Evolutionary conservation across 805 yeast genomes (phyloP), one percentile per base, ranked within the genome.

Genomic region (Lipomyces kockii): DNA sequence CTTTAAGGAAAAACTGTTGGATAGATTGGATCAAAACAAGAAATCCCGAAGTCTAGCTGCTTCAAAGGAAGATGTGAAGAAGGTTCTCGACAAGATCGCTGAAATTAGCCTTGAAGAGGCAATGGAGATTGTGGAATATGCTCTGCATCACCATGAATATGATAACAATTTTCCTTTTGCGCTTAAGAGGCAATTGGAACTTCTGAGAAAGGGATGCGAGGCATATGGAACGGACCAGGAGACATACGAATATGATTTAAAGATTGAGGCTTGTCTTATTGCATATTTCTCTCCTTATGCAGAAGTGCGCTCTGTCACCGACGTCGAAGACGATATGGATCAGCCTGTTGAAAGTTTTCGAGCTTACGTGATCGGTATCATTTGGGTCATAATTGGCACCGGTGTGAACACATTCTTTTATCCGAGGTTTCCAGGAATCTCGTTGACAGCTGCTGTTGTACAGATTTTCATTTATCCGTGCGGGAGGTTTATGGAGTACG

Each of bases 401-500:
- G 87, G 83, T 61, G 80, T 86, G 74, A 87, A 88, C 75, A 78
- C 85, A 63, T 82, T 87, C 71, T 87, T 88, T 74, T 82, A 86
- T 34, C 77, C 86, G 73, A 88, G 87, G 75, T 76, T 81, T 55
- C 91, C 91, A 2, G 75, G 84, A 0, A 80, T 87, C 67, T 74
- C 80, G 64, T 88, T 88, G 58, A 82, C 86, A 35, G 85, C 89
- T 53, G 82, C 89, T 65, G 81, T 87, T 66, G 85, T 90, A 0
- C 88, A 85, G 82, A 92, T 92, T 0, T 65, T 86, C 60, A 82
- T 89, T 3, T 86, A 82, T 76, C 90, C 90, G 3, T 69, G 84
- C 37, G 92, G 92, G 64, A 76, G 78, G 61, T 66, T 81, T 2
- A 78, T 81, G 76, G 83, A 81, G 54, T 17, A 32, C 29, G 66